phyloP scores from a whole-genome alignment of 1,139 yeast genomes.

The Scheffersomyces stambukii region DNA sequence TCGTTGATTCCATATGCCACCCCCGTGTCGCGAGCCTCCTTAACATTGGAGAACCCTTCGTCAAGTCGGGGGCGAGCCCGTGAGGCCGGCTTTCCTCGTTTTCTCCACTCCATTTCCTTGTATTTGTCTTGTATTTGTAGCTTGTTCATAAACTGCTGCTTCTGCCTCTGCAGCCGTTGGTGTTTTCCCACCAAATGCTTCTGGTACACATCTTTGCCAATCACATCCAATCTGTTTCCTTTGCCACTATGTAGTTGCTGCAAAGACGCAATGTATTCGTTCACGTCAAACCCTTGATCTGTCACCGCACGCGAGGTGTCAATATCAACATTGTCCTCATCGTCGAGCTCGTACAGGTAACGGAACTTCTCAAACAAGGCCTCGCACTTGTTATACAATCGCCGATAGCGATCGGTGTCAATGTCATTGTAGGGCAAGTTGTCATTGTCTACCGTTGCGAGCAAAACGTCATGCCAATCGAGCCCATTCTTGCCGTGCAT shows the following conservation, averaged over 20 bases:
- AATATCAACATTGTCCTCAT: conserved; percentile 8
- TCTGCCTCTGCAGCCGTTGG: conserved; percentile 1
- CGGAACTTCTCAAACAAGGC: conserved; percentile 17
- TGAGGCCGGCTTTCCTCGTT: too few relatives aligned
- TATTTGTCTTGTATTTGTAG: conserved; percentile 7
- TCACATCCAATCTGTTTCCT: too few relatives aligned
- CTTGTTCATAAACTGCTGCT: conserved; percentile 6
- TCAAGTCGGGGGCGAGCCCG: too few relatives aligned
- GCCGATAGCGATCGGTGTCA: conserved; percentile 10
- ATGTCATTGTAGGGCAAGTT: conserved; percentile 12
- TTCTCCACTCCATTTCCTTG: conserved; percentile 8
- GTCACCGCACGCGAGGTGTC: conserved; percentile 7
- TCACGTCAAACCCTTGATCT: conserved; percentile 15
- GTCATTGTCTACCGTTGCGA: conserved; percentile 17
- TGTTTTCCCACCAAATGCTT: too few relatives aligned
- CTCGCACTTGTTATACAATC: conserved; percentile 19
- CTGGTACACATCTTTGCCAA: too few relatives aligned
- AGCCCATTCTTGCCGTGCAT: conserved; percentile 1
- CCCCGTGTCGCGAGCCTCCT: too few relatives aligned
- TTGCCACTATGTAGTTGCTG: too few relatives aligned
- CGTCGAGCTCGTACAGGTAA: conserved; percentile 21
- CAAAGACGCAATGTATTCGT: too few relatives aligned
- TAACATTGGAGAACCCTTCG: too few relatives aligned
- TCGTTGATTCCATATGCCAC: too few relatives aligned
- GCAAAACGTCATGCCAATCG: conserved; percentile 27